phyloP scores from a whole-genome alignment of 176 grass and related monocot genomes.

The Ampelocalamus luodianensis region DNA sequence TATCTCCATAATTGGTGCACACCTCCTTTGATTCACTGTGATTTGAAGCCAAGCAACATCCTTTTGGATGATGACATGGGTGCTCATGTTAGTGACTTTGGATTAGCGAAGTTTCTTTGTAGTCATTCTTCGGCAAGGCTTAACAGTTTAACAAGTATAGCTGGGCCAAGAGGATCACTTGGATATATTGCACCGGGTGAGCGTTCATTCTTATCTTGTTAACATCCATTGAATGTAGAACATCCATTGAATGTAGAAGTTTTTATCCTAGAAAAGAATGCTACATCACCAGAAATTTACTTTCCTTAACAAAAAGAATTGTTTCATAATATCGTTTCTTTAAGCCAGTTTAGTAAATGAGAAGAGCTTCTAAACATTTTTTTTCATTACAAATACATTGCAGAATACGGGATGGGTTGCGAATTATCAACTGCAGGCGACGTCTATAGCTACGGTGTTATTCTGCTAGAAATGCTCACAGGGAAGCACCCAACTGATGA shows the following conservation, averaged over 20 bases:
- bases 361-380: neutral
- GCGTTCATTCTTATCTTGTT: neutral
- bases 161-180: conserved; percentile 36
- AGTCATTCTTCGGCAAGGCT: neutral
- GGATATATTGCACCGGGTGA: conserved; percentile 57
- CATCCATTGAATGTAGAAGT: no score
- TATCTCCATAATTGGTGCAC: conserved; percentile 50
- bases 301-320: neutral
- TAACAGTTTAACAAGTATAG: conserved; percentile 27
- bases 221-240: no score
- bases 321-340: neutral
- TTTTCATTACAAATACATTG: neutral
- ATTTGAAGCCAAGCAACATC: conserved; percentile 61
- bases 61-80: conserved; percentile 46
- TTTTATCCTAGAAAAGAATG: no score
- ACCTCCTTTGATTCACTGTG: conserved; percentile 55
- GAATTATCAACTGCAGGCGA: neutral
- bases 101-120: conserved; percentile 41
- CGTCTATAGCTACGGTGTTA: neutral
- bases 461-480: conserved; percentile 4
- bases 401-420: neutral
- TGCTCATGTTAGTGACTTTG: conserved; percentile 52
- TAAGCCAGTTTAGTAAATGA: neutral
- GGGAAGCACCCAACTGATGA: neutral
- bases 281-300: neutral